Evolutionary conservation across 306 rosid genomes (phyloP).

Genomic region (Albizia julibrissin): DNA sequence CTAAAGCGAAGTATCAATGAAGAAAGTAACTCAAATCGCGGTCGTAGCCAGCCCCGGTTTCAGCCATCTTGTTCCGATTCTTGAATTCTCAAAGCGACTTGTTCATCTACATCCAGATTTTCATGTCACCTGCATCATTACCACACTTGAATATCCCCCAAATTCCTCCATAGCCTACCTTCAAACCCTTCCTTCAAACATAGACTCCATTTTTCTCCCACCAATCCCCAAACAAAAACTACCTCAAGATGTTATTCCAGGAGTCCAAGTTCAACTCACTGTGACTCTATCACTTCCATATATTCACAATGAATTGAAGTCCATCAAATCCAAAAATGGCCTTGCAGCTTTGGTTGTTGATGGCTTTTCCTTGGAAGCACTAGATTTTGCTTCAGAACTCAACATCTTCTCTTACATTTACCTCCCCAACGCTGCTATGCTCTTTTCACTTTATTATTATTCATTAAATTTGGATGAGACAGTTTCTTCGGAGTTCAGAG

Average conservation of each 20-base stretch:
- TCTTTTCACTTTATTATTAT: neutral
- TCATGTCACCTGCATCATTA: slow-evolving; percentile 47
- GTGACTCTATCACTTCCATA: neutral
- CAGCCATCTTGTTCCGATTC: slow-evolving; percentile 41
- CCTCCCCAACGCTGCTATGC: slow-evolving; percentile 18
- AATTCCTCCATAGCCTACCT: slow-evolving; percentile 40
- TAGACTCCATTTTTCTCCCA: slow-evolving; percentile 46
- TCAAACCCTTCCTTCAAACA: slow-evolving; percentile 44
- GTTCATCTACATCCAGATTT: slow-evolving; percentile 31
- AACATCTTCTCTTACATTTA: slow-evolving; percentile 35
- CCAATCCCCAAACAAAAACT: slow-evolving; percentile 30
- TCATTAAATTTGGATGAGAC: neutral
- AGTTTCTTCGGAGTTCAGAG: slow-evolving; percentile 8
- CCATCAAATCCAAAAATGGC: neutral
- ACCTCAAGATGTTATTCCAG: slow-evolving; percentile 27
- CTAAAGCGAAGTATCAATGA: slow-evolving; percentile 11
- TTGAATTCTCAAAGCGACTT: slow-evolving; percentile 43
- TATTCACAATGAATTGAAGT: neutral
- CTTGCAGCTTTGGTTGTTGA: neutral
- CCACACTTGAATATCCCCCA: slow-evolving; percentile 37
- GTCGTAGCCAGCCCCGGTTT: slow-evolving; percentile 43
- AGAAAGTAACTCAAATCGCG: slow-evolving; percentile 31
- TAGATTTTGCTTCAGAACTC: slow-evolving; percentile 39
- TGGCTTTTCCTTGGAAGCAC: slow-evolving; percentile 22
- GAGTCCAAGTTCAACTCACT: neutral